These are phyloP conservation scores for Thuidium tamariscinum DNA, from an alignment of 225 moss, liverwort and hornwort genomes.

Conservation along the genomic window DNA sequence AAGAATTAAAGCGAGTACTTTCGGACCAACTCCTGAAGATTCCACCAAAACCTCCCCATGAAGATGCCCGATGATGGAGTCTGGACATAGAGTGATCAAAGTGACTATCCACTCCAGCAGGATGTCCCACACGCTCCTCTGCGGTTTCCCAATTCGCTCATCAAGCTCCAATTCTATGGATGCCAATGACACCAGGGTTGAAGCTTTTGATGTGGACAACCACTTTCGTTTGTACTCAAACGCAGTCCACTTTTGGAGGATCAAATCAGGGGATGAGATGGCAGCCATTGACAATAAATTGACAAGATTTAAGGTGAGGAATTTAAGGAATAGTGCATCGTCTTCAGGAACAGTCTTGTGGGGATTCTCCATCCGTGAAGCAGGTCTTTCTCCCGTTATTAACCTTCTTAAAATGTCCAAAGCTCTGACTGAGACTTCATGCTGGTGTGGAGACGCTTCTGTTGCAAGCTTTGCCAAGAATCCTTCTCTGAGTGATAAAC, in stretches of 20 bases:
- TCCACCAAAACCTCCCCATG: not conserved
- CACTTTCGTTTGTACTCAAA: constrained; percentile 29
- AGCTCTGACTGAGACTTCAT: not conserved
- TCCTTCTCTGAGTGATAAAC: not conserved
- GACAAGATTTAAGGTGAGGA: not conserved
- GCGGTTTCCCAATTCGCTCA: constrained; percentile 8
- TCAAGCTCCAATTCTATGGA: constrained; percentile 30
- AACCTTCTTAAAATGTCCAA: not conserved
- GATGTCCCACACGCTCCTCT: constrained; percentile 10
- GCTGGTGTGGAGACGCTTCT: constrained; percentile 9
- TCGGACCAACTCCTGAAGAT: not conserved
- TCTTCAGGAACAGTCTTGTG: not conserved
- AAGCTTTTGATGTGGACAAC: not conserved
- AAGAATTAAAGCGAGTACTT: not conserved
- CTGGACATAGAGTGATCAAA: constrained; percentile 6
- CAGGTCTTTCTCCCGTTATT: not conserved
- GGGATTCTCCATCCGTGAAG: not conserved
- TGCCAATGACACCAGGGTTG: constrained; percentile 7
- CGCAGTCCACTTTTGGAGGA: constrained; percentile 19
- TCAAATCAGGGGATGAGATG: not conserved
- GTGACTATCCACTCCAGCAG: constrained; percentile 17
- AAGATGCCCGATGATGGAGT: not conserved
- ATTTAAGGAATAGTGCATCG: not conserved
- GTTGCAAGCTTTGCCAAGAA: constrained; percentile 18
- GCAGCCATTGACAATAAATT: constrained; percentile 12